Evolutionary conservation across 805 yeast species (phyloP).

Genomic region (Ogataea methylovora): DNA sequence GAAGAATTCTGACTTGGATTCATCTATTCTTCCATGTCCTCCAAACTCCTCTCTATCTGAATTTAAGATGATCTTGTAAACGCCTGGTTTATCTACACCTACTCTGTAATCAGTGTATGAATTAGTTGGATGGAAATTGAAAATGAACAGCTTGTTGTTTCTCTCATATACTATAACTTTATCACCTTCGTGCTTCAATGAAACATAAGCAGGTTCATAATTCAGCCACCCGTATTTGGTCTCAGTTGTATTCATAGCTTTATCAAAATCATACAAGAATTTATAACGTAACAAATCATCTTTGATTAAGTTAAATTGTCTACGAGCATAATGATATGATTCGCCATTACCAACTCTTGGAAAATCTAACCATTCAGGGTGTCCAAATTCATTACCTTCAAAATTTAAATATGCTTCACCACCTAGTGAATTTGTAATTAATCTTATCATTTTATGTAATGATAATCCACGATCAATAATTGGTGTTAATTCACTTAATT

Average conservation of each 20-base stretch:
- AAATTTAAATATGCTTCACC: conserved; percentile 96
- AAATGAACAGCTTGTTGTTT: conserved; percentile 74
- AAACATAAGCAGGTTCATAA: conserved; percentile 70
- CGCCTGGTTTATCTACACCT: conserved; percentile 81
- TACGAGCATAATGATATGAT: conserved; percentile 87
- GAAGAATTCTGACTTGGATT: conserved; percentile 42
- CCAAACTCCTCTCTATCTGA: conserved; percentile 69
- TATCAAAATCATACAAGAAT: conserved; percentile 73
- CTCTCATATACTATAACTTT: conserved; percentile 87
- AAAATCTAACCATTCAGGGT: conserved; percentile 98
- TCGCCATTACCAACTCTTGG: conserved; percentile 86
- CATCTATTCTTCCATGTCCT: conserved; percentile 73
- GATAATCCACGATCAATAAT: conserved; percentile 85
- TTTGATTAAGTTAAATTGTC: conserved; percentile 84
- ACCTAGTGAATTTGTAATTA: conserved; percentile 84
- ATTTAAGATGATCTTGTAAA: conserved; percentile 65
- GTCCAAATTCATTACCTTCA: conserved; percentile 98
- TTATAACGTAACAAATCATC: conserved; percentile 78
- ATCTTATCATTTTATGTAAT: conserved; percentile 83
- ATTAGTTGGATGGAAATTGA: conserved; percentile 84
- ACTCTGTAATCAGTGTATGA: conserved; percentile 82
- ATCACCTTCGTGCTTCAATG: conserved; percentile 83
- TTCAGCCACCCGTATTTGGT: conserved; percentile 62
- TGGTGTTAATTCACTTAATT: conserved; percentile 62
- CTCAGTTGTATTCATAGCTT: conserved; percentile 77